Evolutionary conservation across 2,329 filamentous ascomycete species (phyloP).

Genomic region (Sclerotinia nivalis): DNA sequence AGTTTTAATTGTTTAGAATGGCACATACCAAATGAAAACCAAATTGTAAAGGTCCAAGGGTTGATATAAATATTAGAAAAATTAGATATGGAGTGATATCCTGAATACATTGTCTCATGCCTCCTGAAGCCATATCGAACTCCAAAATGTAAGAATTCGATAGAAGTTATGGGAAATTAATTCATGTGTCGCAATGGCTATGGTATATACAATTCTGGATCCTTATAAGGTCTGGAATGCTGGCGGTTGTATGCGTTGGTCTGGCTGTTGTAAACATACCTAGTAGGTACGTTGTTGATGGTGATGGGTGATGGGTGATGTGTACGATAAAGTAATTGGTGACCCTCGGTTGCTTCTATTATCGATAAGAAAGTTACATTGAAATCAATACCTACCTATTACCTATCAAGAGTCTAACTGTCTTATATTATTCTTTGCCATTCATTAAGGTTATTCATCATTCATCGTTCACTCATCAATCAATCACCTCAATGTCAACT

Average conservation of each 20-base stretch:
- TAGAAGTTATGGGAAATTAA: not conserved
- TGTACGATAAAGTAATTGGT: too few species aligned
- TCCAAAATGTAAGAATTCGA: not conserved
- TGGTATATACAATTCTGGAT: not conserved
- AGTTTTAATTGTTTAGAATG: not conserved
- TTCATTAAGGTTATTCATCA: too few species aligned
- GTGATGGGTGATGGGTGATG: too few species aligned
- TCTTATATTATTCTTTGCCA: too few species aligned
- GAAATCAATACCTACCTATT: too few species aligned
- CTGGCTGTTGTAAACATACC: not conserved
- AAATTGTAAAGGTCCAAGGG: conserved; percentile 87
- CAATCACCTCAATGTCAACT: too few species aligned
- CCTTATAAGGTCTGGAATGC: not conserved
- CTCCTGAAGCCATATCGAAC: conserved; percentile 37
- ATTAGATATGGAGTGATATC: conserved; percentile 73
- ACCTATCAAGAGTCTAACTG: too few species aligned
- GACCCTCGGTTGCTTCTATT: too few species aligned
- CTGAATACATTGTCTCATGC: conserved; percentile 38
- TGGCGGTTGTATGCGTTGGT: not conserved
- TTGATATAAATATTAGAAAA: conserved; percentile 72
- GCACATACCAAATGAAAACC: conserved; percentile 80
- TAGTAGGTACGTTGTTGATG: too few species aligned
- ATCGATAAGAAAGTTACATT: too few species aligned
- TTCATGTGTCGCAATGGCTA: not conserved
- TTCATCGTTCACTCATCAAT: too few species aligned